Evolutionary conservation across 148 eudicot genomes (phyloP).

Genomic region (Chenopodium quinoa): DNA sequence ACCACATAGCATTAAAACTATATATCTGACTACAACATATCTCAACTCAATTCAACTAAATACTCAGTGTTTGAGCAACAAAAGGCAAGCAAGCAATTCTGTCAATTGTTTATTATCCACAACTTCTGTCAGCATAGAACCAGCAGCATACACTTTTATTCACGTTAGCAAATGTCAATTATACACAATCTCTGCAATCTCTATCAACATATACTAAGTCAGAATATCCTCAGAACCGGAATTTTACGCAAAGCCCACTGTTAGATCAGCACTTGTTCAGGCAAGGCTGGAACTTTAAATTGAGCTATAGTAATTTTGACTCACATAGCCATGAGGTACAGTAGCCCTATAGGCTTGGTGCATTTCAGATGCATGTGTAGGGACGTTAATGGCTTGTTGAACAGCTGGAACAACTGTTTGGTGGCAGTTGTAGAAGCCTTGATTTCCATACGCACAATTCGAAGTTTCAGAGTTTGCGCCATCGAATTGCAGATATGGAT

Average conservation of each 20-base stretch:
- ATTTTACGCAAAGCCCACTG: slow-evolving; percentile 10
- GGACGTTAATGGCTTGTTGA: slow-evolving; percentile 9
- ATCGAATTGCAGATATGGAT: neutral
- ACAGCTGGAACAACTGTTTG: slow-evolving; percentile 9
- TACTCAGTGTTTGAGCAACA: neutral
- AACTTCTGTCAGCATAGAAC: slow-evolving; percentile 1
- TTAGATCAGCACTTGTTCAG: slow-evolving; percentile 5
- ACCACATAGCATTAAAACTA: neutral
- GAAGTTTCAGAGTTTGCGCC: slow-evolving; percentile 1
- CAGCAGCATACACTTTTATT: neutral
- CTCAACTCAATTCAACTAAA: neutral
- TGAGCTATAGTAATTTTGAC: slow-evolving; percentile 15
- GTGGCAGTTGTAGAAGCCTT: slow-evolving; percentile 11
- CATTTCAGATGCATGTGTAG: slow-evolving; percentile 4
- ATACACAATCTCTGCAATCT: neutral
- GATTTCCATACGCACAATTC: slow-evolving; percentile 20
- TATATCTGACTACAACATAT: neutral
- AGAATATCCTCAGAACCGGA: slow-evolving; percentile 6
- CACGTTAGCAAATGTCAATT: neutral
- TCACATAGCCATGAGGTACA: slow-evolving; percentile 1
- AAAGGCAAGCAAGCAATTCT: neutral
- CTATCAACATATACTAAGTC: neutral
- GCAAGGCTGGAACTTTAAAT: slow-evolving; percentile 14
- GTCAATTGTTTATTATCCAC: neutral
- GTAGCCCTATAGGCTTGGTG: slow-evolving; percentile 15